phyloP scores from a whole-genome alignment of 208 protist genomes.

The Porcisia hertigi region DNA sequence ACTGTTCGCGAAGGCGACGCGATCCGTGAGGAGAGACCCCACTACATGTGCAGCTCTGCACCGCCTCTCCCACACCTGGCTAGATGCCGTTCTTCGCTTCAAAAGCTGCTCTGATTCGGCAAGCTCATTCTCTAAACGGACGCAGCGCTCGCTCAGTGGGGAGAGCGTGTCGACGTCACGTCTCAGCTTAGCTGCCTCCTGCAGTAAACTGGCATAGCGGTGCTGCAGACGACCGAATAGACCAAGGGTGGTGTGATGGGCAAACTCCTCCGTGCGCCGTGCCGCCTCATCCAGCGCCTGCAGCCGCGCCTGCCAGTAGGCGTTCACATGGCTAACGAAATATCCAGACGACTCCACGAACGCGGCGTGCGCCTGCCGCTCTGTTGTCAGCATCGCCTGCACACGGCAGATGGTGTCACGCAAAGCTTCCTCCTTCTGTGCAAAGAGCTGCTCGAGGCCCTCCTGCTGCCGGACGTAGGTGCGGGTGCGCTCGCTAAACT shows the following conservation, averaged over 20 bases:
- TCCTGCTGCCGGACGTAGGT: conserved; percentile 67
- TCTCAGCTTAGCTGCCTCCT: conserved; percentile 17
- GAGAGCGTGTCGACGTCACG: conserved; percentile 30
- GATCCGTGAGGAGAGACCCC: conserved; percentile 17
- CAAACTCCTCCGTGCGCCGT: conserved; percentile 14
- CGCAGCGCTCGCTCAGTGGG: conserved; percentile 36
- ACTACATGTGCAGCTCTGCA: conserved; percentile 3
- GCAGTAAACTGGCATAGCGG: conserved; percentile 13
- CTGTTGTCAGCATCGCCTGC: conserved; percentile 15
- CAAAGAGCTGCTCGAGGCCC: conserved; percentile 38
- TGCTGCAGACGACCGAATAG: conserved; percentile 26
- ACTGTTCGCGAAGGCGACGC: conserved; percentile 3
- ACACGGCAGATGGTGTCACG: conserved; percentile 12
- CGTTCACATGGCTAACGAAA: conserved; percentile 1
- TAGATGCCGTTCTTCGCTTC: conserved; percentile 13
- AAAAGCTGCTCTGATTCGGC: conserved; percentile 14
- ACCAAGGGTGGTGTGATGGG: conserved; percentile 6
- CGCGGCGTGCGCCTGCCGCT: neutral
- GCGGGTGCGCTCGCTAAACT: conserved; percentile 60
- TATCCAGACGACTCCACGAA: neutral
- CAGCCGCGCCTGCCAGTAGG: conserved; percentile 15
- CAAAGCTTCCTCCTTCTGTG: conserved; percentile 35
- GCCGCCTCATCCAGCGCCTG: conserved; percentile 1
- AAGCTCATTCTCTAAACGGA: conserved; percentile 30
- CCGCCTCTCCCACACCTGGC: neutral